Conservation (phyloP, 106 monocot species). For the Iris macrosiphon region DNA sequence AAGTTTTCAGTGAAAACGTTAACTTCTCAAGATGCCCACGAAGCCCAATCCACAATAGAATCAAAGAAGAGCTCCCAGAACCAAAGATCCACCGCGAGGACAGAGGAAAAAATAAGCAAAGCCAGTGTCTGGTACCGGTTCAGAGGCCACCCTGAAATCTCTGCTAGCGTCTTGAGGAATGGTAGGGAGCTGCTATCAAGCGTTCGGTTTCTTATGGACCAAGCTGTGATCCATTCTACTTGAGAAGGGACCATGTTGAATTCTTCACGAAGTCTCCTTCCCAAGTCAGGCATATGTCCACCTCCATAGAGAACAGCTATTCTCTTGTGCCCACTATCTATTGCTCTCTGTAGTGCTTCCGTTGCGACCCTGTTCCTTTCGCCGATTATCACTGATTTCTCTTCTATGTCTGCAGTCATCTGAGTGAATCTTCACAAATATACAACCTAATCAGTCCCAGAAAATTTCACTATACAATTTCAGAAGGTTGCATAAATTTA, state of each 20-base stretch:
- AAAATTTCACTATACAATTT: not conserved
- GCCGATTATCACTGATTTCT: slow-evolving; percentile 81
- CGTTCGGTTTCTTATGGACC: slow-evolving; percentile 61
- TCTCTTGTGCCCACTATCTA: slow-evolving; percentile 45
- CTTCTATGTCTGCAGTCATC: slow-evolving; percentile 50
- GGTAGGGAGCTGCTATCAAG: slow-evolving; percentile 44
- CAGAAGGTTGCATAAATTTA: no score
- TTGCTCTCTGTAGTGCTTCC: slow-evolving; percentile 55
- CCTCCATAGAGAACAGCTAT: slow-evolving; percentile 86
- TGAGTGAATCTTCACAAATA: slow-evolving; percentile 56
- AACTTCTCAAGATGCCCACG: slow-evolving; percentile 39
- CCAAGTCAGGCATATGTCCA: slow-evolving; percentile 95
- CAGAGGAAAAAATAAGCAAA: slow-evolving; percentile 50
- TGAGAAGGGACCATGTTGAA: slow-evolving; percentile 75
- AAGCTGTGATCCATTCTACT: slow-evolving; percentile 78
- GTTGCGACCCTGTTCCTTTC: slow-evolving; percentile 72
- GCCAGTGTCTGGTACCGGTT: slow-evolving; percentile 72
- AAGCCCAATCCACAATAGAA: slow-evolving; percentile 46
- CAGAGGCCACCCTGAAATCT: slow-evolving; percentile 59
- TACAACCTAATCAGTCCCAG: not conserved
- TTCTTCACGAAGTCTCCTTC: slow-evolving; percentile 55
- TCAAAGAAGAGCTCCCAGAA: slow-evolving; percentile 83
- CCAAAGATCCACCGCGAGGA: slow-evolving; percentile 80
- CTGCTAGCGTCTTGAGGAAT: slow-evolving; percentile 45
- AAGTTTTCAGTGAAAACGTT: slow-evolving; percentile 4